phyloP scores from a whole-genome alignment of 371 early-diverging fungal genomes.

The Massospora cicadina region DNA sequence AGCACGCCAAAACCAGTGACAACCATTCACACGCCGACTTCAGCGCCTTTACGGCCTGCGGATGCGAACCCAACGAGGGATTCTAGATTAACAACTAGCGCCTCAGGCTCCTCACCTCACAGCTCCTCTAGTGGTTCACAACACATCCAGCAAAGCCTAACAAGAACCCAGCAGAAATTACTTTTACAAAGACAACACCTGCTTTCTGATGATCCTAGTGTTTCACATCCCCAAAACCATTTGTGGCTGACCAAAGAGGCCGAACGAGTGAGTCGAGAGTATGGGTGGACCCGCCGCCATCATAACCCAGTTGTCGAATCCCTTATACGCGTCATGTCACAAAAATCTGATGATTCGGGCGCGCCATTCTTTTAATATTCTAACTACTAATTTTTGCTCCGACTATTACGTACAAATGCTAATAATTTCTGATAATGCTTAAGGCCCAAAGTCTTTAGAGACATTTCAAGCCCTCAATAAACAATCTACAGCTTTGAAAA shows the following conservation, averaged over 20 bases:
- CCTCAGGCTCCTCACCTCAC: neutral
- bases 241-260: slow-evolving; percentile 26
- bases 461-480: too few species aligned
- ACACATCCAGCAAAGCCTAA: slow-evolving; percentile 13
- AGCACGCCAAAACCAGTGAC: neutral
- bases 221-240: slow-evolving; percentile 27
- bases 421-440: too few species aligned
- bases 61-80: neutral
- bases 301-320: slow-evolving; percentile 2
- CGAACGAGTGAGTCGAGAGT: slow-evolving; percentile 26
- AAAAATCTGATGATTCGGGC: neutral
- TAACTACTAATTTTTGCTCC: too few species aligned
- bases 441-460: too few species aligned
- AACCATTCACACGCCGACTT: neutral
- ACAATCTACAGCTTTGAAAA: too few species aligned
- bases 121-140: neutral
- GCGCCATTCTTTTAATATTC: too few species aligned
- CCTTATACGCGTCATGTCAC: neutral
- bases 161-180: slow-evolving; percentile 33
- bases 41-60: neutral
- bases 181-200: slow-evolving; percentile 27
- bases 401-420: too few species aligned
- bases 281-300: slow-evolving; percentile 13
- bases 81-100: neutral
- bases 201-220: slow-evolving; percentile 23